Evolutionary conservation across 768 basidiomycete genomes (phyloP), one percentile per base, ranked within the genome.

Genomic region (Pleurotus ostreatus): DNA sequence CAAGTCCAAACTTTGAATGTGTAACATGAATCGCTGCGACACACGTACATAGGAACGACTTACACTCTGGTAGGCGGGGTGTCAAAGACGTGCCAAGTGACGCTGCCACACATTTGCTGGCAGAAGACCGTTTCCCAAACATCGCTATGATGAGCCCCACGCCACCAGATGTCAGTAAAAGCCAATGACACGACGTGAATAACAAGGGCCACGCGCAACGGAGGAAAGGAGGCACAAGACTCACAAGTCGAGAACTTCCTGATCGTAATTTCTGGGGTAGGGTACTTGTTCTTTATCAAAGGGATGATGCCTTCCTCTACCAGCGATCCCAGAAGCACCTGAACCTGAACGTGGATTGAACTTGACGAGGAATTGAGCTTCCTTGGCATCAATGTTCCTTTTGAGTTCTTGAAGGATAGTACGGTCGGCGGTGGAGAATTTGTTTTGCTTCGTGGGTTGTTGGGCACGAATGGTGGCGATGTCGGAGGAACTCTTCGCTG

Each of bases 191-290:
- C n/a, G 18, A 20, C 23, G 38, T 34, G 13, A 53, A 53, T 39
- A 20, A 23, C 38, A 26, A 41, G 25, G 48, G 37, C 7, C 40
- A 44, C 52, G 53, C 13, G 48, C 16, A 20, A 55, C 56, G 13
- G 23, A 47, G n/a, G 25, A 51, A 53, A 49, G 60, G 46, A 49
- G 59, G 38, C 30, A 41, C 43, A 18, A 51, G 9, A 81, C 87
- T 74, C 65, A 89, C 88, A 85, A 64, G 70, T 89, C 88, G 22
- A 88, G 65, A 39, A 83, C 80, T 30, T 80, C 76, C 15, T 78
- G 70, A 56, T 83, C 85, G 63, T 86, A 89, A 62, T 77, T 81
- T 59, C 84, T 74, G 6, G 88, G 87, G 65, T 88, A 90, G 11
- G 88, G 87, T 4, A 84, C 86, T 46, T 80, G 78, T 13, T 74